phyloP scores from a whole-genome alignment of 202 grass and related monocot species.

The Panicum hallii region DNA sequence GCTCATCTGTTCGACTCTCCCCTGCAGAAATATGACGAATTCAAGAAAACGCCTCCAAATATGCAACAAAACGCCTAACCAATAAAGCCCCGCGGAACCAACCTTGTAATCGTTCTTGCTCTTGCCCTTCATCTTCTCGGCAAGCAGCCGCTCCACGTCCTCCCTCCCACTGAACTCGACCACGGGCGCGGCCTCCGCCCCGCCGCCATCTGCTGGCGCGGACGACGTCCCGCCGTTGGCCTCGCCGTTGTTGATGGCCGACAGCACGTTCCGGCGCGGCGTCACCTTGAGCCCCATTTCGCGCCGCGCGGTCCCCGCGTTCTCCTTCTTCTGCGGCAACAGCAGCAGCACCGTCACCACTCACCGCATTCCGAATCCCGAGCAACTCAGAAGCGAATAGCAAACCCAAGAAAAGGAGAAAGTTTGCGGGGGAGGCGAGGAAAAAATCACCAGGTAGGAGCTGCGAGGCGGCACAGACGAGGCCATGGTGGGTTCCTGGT shows the following conservation, averaged over 20 bases:
- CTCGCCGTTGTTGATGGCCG: constrained; percentile 63
- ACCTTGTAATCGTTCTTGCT: constrained; percentile 91
- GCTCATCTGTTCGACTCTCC: constrained; percentile 76
- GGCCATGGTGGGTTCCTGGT: constrained; percentile 45
- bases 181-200: not conserved
- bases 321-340: constrained; percentile 78
- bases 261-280: constrained; percentile 66
- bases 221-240: constrained; percentile 20
- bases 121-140: constrained; percentile 89
- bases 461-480: constrained; percentile 59
- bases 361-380: not conserved
- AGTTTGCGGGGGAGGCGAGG: not conserved
- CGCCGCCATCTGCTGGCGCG: constrained; percentile 30
- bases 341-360: not conserved
- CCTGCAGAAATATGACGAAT: constrained; percentile 42
- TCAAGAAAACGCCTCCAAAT: not conserved
- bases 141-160: constrained; percentile 76
- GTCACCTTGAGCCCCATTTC: constrained; percentile 52
- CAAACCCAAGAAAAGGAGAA: not conserved
- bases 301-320: constrained; percentile 59
- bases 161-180: constrained; percentile 74
- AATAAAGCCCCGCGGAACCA: not conserved
- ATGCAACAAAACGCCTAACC: not conserved
- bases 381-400: constrained; percentile 4
- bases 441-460: constrained; percentile 57